Evolutionary conservation across 345 rosid genomes (phyloP).

Genomic region (Citropsis articulata): DNA sequence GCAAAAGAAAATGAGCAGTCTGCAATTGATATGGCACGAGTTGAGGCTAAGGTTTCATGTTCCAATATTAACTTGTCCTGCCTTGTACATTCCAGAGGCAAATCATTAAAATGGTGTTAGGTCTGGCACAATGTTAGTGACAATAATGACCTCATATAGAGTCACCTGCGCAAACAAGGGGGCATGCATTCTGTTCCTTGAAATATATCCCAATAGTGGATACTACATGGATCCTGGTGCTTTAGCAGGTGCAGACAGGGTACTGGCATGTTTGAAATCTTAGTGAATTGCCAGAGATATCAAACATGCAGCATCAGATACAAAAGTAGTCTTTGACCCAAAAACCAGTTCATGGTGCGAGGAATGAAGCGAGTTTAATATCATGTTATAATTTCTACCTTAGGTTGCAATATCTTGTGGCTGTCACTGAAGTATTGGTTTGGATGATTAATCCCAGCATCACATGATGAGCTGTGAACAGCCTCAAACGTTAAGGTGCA

Average conservation of each 20-base stretch:
- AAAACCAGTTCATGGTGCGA: neutral
- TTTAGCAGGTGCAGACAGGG: neutral
- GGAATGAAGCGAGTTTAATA: neutral
- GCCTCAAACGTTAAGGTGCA: conserved; percentile 91
- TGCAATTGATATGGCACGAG: neutral
- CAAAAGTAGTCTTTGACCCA: neutral
- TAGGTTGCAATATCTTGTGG: conserved; percentile 62
- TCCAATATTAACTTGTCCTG: neutral
- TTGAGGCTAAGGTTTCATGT: neutral
- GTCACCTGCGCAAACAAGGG: neutral
- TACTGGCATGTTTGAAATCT: neutral
- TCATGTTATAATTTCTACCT: conserved; percentile 39
- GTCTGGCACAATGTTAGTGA: neutral
- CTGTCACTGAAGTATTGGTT: conserved; percentile 84
- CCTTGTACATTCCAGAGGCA: neutral
- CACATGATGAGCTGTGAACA: conserved; percentile 61
- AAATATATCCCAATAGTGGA: neutral
- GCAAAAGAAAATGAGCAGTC: neutral
- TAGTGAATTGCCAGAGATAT: neutral
- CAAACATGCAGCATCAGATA: neutral
- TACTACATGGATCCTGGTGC: neutral
- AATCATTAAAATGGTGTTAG: neutral
- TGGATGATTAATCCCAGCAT: conserved; percentile 91
- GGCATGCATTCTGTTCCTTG: neutral
- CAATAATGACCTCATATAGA: neutral